A percentile compares a stretch with the other conserved stretches of the same genome.
Evolutionary conservation across 371 early-diverging fungal species (phyloP).

Genomic region (Mucor ambiguus): DNA sequence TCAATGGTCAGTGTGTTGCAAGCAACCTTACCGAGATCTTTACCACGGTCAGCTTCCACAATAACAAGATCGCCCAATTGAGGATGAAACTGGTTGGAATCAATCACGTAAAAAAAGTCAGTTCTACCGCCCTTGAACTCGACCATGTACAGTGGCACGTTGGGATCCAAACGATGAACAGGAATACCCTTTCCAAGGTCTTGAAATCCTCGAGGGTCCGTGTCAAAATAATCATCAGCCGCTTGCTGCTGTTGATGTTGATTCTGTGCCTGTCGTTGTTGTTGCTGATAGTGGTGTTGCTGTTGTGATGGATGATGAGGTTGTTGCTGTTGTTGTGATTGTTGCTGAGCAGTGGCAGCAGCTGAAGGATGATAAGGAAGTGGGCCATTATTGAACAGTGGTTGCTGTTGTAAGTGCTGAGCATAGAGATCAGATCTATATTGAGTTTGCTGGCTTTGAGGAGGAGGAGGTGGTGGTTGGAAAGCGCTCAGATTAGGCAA

Average conservation of each 20-base stretch:
- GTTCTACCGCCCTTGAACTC: constrained; percentile 92
- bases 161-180: constrained; percentile 47
- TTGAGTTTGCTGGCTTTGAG: constrained; percentile 9
- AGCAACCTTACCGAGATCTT: constrained; percentile 84
- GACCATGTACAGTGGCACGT: constrained; percentile 77
- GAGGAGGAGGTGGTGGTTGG: background rate
- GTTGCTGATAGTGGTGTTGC: constrained; percentile 9
- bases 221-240: constrained; percentile 29
- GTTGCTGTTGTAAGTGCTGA: constrained; percentile 21
- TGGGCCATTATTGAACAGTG: background rate
- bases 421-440: constrained; percentile 11
- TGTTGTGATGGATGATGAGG: background rate
- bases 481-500: background rate
- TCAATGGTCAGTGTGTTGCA: constrained; percentile 19
- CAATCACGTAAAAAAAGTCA: constrained; percentile 82
- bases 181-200: constrained; percentile 61
- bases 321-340: constrained; percentile 4
- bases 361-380: constrained; percentile 6
- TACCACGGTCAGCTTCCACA: constrained; percentile 97
- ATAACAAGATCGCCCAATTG: constrained; percentile 85
- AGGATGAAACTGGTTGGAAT: constrained; percentile 42
- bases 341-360: constrained; percentile 4
- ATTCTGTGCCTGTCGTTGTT: constrained; percentile 9
- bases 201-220: constrained; percentile 27
- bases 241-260: constrained; percentile 13